These are phyloP conservation scores for Epichloe uncinata DNA, from an alignment of 2,329 filamentous ascomycete species.

Conservation along the genomic window DNA sequence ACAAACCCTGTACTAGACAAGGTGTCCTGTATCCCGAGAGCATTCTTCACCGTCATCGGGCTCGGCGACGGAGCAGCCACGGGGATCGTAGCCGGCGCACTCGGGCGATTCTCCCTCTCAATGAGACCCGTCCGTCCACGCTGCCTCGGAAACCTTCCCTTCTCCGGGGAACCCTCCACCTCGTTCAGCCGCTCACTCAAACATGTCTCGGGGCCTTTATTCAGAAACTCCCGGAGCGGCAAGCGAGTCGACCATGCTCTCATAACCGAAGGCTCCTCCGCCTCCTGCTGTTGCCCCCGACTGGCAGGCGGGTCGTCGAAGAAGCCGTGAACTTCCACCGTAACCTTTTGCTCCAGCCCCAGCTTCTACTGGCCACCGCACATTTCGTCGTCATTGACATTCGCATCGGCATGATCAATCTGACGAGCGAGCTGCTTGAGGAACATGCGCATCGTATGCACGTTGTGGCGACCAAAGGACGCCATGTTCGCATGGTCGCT, in stretches of 20 bases:
- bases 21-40: conserved; percentile 20
- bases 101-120: conserved; percentile 5
- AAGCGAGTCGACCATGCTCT: conserved; percentile 38
- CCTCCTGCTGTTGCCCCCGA: background rate
- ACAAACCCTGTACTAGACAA: conserved; percentile 5
- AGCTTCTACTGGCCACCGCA: conserved; percentile 28
- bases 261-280: conserved; percentile 17
- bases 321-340: conserved; percentile 44
- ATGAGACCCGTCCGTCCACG: conserved; percentile 17
- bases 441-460: conserved; percentile 31
- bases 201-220: conserved; percentile 41
- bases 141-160: conserved; percentile 15
- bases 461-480: conserved; percentile 37
- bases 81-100: background rate
- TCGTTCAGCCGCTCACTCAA: conserved; percentile 37
- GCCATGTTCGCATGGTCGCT: conserved; percentile 42
- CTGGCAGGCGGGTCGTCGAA: conserved; percentile 34
- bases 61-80: conserved; percentile 2
- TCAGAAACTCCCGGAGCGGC: conserved; percentile 39
- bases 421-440: conserved; percentile 20
- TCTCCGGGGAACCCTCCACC: conserved; percentile 19
- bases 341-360: conserved; percentile 37
- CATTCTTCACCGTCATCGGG: conserved; percentile 15
- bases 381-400: conserved; percentile 10
- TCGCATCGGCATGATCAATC: conserved; percentile 21